Percentiles rank a stretch among this genome's conserved stretches.
These are phyloP conservation scores for Begonia masoniana DNA, from an alignment of 306 rosid genomes.

Conservation along the genomic window DNA sequence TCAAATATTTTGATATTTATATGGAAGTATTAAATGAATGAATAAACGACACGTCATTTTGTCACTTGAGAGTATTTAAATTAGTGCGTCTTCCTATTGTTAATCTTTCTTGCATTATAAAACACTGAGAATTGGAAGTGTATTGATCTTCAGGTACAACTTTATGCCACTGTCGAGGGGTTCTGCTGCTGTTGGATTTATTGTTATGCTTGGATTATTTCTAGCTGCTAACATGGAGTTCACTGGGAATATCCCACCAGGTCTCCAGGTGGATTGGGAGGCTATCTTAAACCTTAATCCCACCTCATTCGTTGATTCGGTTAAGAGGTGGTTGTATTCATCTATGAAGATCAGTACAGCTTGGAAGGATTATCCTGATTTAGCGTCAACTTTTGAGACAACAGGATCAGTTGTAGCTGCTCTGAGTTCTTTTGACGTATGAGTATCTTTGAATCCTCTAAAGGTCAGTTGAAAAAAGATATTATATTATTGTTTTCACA, in stretches of 20 bases:
- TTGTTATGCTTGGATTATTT: slow-evolving; percentile 72
- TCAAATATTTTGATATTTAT: too few relatives aligned
- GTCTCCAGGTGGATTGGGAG: slow-evolving; percentile 92
- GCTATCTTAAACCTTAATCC: slow-evolving; percentile 68
- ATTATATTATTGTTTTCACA: too few relatives aligned
- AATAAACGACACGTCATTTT: background rate
- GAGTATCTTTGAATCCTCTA: slow-evolving; percentile 14
- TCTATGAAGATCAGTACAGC: slow-evolving; percentile 71
- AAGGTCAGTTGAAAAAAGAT: too few relatives aligned
- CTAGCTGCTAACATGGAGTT: slow-evolving; percentile 97
- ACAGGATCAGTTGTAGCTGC: slow-evolving; percentile 90
- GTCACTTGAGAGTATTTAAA: background rate
- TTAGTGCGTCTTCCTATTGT: too few relatives aligned
- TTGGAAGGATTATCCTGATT: slow-evolving; percentile 85
- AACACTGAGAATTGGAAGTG: slow-evolving; percentile 9
- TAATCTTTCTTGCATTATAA: background rate
- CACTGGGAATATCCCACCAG: slow-evolving; percentile 71
- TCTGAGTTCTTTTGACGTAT: slow-evolving; percentile 52
- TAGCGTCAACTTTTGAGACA: slow-evolving; percentile 55
- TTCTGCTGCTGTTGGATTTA: slow-evolving; percentile 74
- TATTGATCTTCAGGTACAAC: slow-evolving; percentile 58
- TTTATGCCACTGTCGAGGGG: slow-evolving; percentile 98
- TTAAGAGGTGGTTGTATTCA: slow-evolving; percentile 81
- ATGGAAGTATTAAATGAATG: too few relatives aligned
- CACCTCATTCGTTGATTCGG: slow-evolving; percentile 51